These are phyloP conservation scores for Posidonia australis DNA, from an alignment of 106 monocot genomes.

Conservation along the genomic window DNA sequence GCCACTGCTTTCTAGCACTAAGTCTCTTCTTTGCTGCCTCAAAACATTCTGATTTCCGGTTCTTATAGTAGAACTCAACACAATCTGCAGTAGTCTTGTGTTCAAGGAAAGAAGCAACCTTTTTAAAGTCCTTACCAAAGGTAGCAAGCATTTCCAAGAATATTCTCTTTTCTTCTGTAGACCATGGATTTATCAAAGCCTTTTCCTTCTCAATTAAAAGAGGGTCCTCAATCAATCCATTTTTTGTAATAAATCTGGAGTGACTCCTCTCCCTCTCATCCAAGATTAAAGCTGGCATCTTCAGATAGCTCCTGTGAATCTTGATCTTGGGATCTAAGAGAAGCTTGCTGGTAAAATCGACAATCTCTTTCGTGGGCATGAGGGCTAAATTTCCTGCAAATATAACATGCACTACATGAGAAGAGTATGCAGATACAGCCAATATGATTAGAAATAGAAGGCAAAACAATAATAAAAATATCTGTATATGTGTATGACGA, in stretches of 20 bases:
- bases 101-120: constrained; percentile 54
- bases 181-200: constrained; percentile 73
- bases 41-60: constrained; percentile 77
- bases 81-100: constrained; percentile 95
- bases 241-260: constrained; percentile 43
- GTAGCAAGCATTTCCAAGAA: constrained; percentile 79
- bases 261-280: constrained; percentile 47
- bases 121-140: constrained; percentile 72
- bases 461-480: too few species aligned
- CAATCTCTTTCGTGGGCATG: constrained; percentile 48
- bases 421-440: not conserved
- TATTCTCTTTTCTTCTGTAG: constrained; percentile 53
- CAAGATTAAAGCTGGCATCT: constrained; percentile 73
- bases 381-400: constrained; percentile 36
- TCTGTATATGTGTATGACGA: too few species aligned
- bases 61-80: constrained; percentile 92
- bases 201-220: constrained; percentile 48
- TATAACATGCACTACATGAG: not conserved
- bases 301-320: constrained; percentile 41
- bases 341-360: constrained; percentile 46
- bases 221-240: constrained; percentile 73
- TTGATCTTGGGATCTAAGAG: constrained; percentile 39
- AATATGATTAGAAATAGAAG: too few species aligned
- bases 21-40: constrained; percentile 49
- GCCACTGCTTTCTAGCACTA: constrained; percentile 34